Conservation (phyloP, 148 eudicot genomes). For the Persicaria maculosa region DNA sequence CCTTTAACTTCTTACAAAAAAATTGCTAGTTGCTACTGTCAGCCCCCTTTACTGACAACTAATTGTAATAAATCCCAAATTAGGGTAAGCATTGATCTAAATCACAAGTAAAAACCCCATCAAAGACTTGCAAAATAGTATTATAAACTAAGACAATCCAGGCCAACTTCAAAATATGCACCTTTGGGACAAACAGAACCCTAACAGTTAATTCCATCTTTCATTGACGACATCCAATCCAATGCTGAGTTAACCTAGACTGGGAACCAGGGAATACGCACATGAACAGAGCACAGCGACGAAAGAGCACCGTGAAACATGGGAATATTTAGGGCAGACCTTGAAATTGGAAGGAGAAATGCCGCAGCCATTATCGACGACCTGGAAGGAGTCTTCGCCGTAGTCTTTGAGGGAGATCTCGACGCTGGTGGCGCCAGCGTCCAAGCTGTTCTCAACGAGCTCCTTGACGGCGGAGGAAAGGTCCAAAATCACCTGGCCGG, state of each 20-base stretch:
- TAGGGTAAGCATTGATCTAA: too few species aligned
- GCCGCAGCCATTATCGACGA: slow-evolving; percentile 83
- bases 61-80: too few species aligned
- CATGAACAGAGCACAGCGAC: not conserved
- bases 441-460: slow-evolving; percentile 92
- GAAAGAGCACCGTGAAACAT: not conserved
- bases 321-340: slow-evolving; percentile 24
- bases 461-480: slow-evolving; percentile 93
- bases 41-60: not conserved
- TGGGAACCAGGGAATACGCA: not conserved
- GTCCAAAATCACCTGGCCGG: slow-evolving; percentile 94
- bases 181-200: too few species aligned
- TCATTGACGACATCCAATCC: not conserved
- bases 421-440: slow-evolving; percentile 79
- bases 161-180: too few species aligned
- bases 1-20: not conserved
- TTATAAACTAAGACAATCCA: too few species aligned
- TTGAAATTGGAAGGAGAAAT: slow-evolving; percentile 71
- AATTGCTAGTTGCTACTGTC: not conserved
- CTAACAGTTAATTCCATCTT: too few species aligned
- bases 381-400: slow-evolving; percentile 73
- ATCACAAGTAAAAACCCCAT: too few species aligned
- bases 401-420: slow-evolving; percentile 69
- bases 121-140: too few species aligned
- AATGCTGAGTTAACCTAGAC: not conserved